Conservation (phyloP, 2,329 filamentous ascomycete genomes). For the Penicillium sp. region DNA sequence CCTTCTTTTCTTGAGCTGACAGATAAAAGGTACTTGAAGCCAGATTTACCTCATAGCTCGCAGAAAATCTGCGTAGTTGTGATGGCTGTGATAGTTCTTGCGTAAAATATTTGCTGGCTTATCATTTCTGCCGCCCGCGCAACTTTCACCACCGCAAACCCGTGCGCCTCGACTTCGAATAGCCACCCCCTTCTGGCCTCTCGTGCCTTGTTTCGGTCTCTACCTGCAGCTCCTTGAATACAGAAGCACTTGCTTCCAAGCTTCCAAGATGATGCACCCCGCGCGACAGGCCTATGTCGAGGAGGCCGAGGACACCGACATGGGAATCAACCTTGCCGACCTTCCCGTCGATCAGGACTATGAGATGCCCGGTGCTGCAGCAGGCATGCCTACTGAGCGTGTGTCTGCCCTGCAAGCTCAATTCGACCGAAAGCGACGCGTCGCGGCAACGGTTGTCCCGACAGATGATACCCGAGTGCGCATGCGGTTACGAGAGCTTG, state of each 20-base stretch:
- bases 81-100: background rate
- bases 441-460: constrained; percentile 82
- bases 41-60: background rate
- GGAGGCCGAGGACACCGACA: constrained; percentile 60
- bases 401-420: constrained; percentile 81
- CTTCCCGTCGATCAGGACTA: constrained; percentile 77
- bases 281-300: constrained; percentile 91
- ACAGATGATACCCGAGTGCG: constrained; percentile 89
- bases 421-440: constrained; percentile 85
- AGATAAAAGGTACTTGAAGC: too few relatives aligned
- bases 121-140: constrained; percentile 22
- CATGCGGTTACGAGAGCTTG: constrained; percentile 72
- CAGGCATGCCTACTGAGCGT: constrained; percentile 70
- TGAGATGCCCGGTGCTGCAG: constrained; percentile 62
- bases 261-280: constrained; percentile 65
- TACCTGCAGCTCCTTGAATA: background rate
- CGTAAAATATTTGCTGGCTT: constrained; percentile 2
- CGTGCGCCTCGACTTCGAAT: background rate
- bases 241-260: constrained; percentile 13
- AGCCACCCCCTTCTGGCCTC: background rate
- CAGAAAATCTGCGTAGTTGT: background rate
- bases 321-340: constrained; percentile 59
- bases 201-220: background rate
- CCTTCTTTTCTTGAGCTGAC: too few relatives aligned
- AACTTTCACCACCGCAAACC: background rate